These are phyloP conservation scores for Mycosarcoma maydis DNA, from an alignment of 1,284 basidiomycete genomes.

Conservation along the genomic window DNA sequence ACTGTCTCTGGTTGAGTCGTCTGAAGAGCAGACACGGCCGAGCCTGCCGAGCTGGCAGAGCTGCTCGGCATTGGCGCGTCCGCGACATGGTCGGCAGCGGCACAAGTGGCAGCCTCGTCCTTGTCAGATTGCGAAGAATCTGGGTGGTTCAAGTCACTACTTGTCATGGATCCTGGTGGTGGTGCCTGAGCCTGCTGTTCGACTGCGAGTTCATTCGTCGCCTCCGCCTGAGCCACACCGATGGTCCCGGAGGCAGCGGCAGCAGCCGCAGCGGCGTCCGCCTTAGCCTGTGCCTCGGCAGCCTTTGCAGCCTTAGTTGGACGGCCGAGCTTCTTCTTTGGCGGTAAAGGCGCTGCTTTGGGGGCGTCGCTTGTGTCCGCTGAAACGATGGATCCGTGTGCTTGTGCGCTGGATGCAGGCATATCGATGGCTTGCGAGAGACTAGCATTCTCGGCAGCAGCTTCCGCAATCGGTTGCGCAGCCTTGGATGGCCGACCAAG, in stretches of 20 bases:
- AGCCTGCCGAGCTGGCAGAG: no score
- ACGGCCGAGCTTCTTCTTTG: conserved; percentile 8
- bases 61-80: no score
- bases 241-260: no score
- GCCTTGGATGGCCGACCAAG: conserved; percentile 4
- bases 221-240: not conserved
- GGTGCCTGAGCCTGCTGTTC: not conserved
- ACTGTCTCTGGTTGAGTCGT: not conserved
- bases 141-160: not conserved
- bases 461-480: not conserved
- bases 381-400: not conserved
- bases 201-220: not conserved
- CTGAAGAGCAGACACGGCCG: not conserved
- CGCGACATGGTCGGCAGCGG: not conserved
- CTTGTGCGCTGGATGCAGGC: not conserved
- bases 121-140: not conserved
- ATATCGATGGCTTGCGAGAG: not conserved
- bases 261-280: conserved; percentile 1
- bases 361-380: not conserved
- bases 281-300: conserved; percentile 1
- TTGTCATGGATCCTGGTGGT: not conserved
- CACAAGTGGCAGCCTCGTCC: not conserved
- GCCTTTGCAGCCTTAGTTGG: conserved; percentile 6
- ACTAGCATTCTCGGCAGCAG: not conserved
- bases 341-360: not conserved